Evolutionary conservation across 148 eudicot genomes (phyloP).

Genomic region (Rhododendron molle): DNA sequence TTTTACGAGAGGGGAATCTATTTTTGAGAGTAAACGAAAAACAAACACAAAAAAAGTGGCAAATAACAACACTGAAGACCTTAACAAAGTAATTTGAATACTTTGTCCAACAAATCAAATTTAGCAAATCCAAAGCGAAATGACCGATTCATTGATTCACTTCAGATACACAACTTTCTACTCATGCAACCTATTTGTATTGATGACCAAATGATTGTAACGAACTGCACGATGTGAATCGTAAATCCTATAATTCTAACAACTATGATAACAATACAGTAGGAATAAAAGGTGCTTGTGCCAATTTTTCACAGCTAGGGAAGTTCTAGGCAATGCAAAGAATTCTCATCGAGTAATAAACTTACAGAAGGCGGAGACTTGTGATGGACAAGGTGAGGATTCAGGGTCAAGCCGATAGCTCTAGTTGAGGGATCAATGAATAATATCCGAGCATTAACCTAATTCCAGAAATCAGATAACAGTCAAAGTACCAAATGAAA

Average conservation of each 20-base stretch:
- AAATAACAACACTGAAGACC: background rate
- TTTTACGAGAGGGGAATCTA: background rate
- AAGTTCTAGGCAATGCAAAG: background rate
- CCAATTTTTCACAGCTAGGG: background rate
- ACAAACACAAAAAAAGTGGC: background rate
- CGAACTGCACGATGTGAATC: background rate
- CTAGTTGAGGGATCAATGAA: slow-evolving; percentile 91
- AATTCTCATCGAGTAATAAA: slow-evolving; percentile 10
- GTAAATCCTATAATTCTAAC: background rate
- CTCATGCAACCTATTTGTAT: background rate
- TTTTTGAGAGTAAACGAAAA: background rate
- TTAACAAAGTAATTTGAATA: background rate
- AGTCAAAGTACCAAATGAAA: slow-evolving; percentile 3
- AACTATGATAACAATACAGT: background rate
- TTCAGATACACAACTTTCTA: background rate
- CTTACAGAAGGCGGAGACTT: slow-evolving; percentile 84
- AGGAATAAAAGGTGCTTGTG: background rate
- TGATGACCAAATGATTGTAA: background rate
- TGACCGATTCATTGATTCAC: background rate
- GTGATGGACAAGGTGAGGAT: slow-evolving; percentile 77
- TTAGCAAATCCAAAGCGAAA: background rate
- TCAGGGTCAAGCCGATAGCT: slow-evolving; percentile 90
- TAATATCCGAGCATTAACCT: slow-evolving; percentile 92
- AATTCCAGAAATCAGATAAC: slow-evolving; percentile 5
- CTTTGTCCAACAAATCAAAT: background rate